phyloP scores from a whole-genome alignment of 1,284 basidiomycete genomes.

The Boletus smithii region DNA sequence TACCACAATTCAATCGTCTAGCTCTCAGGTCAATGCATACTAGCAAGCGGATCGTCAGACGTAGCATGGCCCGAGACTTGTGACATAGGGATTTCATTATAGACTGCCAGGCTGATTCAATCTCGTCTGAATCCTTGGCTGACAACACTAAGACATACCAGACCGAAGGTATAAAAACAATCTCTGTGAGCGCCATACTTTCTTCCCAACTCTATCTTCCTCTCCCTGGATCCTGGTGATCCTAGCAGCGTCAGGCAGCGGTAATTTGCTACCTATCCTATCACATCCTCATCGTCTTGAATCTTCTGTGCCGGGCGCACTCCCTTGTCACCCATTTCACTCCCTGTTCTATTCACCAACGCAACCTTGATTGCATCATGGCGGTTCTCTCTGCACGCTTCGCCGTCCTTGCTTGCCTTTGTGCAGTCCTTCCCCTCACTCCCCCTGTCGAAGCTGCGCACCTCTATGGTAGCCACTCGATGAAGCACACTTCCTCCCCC shows the following conservation, averaged over 20 bases:
- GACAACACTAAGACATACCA: conserved; percentile 19
- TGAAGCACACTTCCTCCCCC: conserved; percentile 1
- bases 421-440: conserved; percentile 16
- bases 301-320: conserved; percentile 23
- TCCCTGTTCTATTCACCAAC: background rate
- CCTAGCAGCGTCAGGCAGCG: conserved; percentile 22
- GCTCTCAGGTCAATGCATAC: no score
- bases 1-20: no score
- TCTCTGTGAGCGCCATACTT: conserved; percentile 1
- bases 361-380: conserved; percentile 15
- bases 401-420: conserved; percentile 23
- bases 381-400: conserved; percentile 18
- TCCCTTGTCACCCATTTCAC: background rate
- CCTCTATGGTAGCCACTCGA: conserved; percentile 11
- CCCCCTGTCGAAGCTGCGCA: conserved; percentile 22
- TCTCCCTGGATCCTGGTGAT: conserved; percentile 28
- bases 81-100: conserved; percentile 5
- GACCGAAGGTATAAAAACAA: conserved; percentile 22
- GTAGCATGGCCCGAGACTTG: background rate
- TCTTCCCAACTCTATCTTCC: conserved; percentile 6
- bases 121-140: conserved; percentile 17
- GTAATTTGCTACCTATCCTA: conserved; percentile 2
- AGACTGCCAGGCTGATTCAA: conserved; percentile 15
- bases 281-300: conserved; percentile 1
- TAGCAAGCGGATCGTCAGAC: background rate